A percentile compares a stretch with the other conserved stretches of the same genome.
These are phyloP conservation scores for Euphorbia peplus DNA, from an alignment of 345 rosid species.

Conservation along the genomic window DNA sequence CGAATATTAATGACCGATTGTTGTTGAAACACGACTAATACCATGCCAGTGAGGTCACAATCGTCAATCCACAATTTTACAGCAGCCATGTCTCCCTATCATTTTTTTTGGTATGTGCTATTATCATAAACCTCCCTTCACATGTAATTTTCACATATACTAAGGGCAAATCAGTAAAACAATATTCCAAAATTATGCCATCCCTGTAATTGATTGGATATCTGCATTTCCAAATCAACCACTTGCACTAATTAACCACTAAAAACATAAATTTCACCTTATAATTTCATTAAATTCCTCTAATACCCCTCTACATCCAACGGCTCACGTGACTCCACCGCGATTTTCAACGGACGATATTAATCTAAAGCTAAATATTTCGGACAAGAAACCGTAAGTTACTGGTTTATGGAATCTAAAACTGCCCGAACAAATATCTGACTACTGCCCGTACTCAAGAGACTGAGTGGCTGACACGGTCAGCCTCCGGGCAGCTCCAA, in stretches of 20 bases:
- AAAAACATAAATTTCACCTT: neutral
- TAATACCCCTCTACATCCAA: neutral
- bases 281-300: neutral
- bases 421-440: constrained; percentile 33
- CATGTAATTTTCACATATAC: neutral
- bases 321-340: neutral
- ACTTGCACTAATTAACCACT: neutral
- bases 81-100: neutral
- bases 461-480: constrained; percentile 20
- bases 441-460: constrained; percentile 17
- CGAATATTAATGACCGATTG: too few relatives aligned
- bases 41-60: neutral
- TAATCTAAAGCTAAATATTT: neutral
- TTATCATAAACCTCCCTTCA: neutral
- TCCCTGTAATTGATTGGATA: neutral
- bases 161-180: constrained; percentile 4
- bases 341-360: constrained; percentile 13
- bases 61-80: neutral
- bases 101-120: constrained; percentile 4
- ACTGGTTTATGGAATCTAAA: constrained; percentile 19
- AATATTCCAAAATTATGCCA: constrained; percentile 1
- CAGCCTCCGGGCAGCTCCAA: constrained; percentile 46
- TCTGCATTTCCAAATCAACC: neutral
- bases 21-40: too few relatives aligned
- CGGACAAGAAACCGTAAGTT: neutral